Base-by-base conservation (phyloP, 2,329 filamentous ascomycete genomes). In the Aphanoascus verrucosus region DNA sequence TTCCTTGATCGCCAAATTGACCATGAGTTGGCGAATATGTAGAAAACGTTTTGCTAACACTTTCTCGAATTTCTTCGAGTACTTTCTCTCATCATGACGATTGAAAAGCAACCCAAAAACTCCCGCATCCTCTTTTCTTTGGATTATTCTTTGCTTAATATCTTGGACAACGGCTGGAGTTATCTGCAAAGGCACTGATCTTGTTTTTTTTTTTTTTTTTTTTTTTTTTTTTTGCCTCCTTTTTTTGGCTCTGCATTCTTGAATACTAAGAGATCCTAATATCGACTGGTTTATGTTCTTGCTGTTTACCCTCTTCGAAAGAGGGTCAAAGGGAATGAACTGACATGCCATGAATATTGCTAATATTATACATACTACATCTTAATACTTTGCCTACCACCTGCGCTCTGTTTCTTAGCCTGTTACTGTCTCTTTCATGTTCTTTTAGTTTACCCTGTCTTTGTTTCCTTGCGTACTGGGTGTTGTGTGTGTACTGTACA, bases 1-100 rank as follows among this genome's bases (percentile, higher is more conserved):
- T 97, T 94, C 73, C 82, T 97, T 74, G 91, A 96, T 72, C 79
- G 84, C 61, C 86, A 90, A 73, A 97, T 98, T 70, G 93, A 98
- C 72, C 80, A 81, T 53, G 90, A 97, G 75, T 74, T 98, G 65
- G 89, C 90, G 58, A 94, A 85, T 69, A 95, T 97, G 90, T 95
- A 78, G 69, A 52, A 19, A 12, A 23, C 17, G 7, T 28, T 7
- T 28, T 28, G 23, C 23, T 28, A 7, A 3, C 23, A 5, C 3
- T 6, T 35, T 38, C 34, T 15, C 8, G 9, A 23, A 48, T 17
- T 3, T 49, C 20, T 6, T 49, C 28, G 15, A 7, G 7, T 42
- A 6, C 40, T 19, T n/a, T 37, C n/a, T 37, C 35, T n/a, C 35
- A 35, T 35, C 32, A 4, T 37, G n/a, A 37, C 12, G 35, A 37